Percentiles rank a stretch among this genome's conserved stretches.
Conservation (phyloP, 768 basidiomycete species). For the Russula earlei region DNA sequence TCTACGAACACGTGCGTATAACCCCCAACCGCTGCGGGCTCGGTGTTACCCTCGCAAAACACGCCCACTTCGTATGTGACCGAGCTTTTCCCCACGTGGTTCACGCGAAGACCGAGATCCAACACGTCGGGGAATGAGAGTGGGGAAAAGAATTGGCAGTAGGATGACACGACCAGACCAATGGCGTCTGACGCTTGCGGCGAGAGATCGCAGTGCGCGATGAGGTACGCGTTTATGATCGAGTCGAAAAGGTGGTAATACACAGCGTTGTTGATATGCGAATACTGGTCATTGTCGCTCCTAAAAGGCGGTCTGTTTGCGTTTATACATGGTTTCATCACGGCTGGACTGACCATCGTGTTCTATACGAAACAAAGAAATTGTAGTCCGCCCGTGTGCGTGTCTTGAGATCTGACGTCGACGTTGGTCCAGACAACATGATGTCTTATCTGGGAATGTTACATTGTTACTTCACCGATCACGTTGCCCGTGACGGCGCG, state of each 20-base stretch:
- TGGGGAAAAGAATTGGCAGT: slow-evolving; percentile 68
- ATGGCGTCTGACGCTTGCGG: slow-evolving; percentile 47
- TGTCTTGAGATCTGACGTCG: not conserved
- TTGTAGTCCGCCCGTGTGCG: slow-evolving; percentile 41
- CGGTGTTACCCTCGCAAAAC: slow-evolving; percentile 37
- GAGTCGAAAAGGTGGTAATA: slow-evolving; percentile 82
- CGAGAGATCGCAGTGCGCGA: slow-evolving; percentile 47
- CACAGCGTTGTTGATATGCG: slow-evolving; percentile 71
- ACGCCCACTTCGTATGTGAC: slow-evolving; percentile 76
- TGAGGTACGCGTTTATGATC: slow-evolving; percentile 70
- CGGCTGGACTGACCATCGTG: slow-evolving; percentile 48
- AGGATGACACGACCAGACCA: slow-evolving; percentile 72
- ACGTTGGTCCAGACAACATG: not conserved
- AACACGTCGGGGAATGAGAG: slow-evolving; percentile 65
- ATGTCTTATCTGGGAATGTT: not conserved
- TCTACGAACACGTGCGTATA: slow-evolving; percentile 86
- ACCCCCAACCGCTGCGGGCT: slow-evolving; percentile 37
- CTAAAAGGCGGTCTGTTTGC: slow-evolving; percentile 30
- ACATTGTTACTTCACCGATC: no score
- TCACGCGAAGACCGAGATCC: slow-evolving; percentile 61
- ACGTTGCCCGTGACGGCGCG: not conserved
- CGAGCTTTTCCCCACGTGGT: slow-evolving; percentile 60
- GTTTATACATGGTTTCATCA: not conserved
- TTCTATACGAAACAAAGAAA: slow-evolving; percentile 54
- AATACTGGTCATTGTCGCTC: slow-evolving; percentile 84